Evolutionary conservation across 2,329 filamentous ascomycete species (phyloP).

Genomic region (Chaetomiaceae sp.): DNA sequence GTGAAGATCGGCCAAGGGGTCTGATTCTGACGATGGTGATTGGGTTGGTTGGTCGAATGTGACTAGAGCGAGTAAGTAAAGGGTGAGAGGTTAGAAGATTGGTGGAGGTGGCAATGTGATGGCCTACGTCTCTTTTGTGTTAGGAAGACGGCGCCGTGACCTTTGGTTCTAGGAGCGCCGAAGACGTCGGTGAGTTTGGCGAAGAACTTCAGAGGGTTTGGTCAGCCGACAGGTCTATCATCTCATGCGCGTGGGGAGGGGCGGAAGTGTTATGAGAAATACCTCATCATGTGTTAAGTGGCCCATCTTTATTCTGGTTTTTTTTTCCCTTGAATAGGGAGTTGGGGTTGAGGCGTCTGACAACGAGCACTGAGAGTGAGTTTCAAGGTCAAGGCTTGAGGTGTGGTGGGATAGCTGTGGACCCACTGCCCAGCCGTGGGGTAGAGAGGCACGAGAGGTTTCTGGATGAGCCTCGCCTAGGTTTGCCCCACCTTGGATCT

Average conservation of each 20-base stretch:
- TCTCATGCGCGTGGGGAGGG: too few species aligned
- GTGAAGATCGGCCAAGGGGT: constrained; percentile 57
- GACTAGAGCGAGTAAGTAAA: constrained; percentile 32
- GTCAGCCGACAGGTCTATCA: background rate
- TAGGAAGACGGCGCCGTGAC: constrained; percentile 69
- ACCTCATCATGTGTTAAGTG: constrained; percentile 41
- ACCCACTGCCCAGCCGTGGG: background rate
- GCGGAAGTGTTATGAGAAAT: too few species aligned
- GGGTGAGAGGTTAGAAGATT: background rate
- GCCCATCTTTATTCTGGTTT: constrained; percentile 27
- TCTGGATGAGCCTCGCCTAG: too few species aligned
- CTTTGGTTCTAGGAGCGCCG: constrained; percentile 59
- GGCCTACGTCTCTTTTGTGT: constrained; percentile 69
- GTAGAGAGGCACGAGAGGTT: too few species aligned
- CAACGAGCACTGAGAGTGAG: constrained; percentile 3
- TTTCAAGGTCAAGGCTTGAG: background rate
- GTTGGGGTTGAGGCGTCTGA: background rate
- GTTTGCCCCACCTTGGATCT: constrained; percentile 4
- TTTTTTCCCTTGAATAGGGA: background rate
- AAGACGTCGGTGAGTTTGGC: constrained; percentile 64
- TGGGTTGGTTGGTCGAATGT: constrained; percentile 38
- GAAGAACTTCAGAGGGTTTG: constrained; percentile 60
- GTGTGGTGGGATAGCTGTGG: background rate
- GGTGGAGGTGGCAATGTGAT: too few species aligned
- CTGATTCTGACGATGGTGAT: constrained; percentile 29